Percentiles rank a stretch among this genome's conserved stretches.
Conservation (phyloP, 2,329 filamentous ascomycete species). For the Microsporum canis region DNA sequence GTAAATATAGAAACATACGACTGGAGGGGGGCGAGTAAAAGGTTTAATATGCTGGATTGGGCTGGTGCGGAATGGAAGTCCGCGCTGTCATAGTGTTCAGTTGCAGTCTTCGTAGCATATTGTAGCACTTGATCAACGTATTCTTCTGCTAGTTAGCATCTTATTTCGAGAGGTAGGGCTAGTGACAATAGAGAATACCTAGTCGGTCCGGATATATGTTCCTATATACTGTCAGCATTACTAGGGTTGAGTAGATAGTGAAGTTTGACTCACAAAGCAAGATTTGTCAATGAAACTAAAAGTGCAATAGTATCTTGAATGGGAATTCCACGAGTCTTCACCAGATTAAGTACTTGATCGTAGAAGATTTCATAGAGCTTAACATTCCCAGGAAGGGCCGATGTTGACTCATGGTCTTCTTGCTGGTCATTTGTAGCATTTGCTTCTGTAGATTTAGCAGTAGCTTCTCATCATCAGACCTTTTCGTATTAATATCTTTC, state of each 20-base stretch:
- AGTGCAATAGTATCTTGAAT: slow-evolving; percentile 93
- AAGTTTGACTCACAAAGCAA: slow-evolving; percentile 53
- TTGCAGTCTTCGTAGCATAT: slow-evolving; percentile 76
- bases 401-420: slow-evolving; percentile 17
- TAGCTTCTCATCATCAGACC: slow-evolving; percentile 2
- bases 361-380: slow-evolving; percentile 97
- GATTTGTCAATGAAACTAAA: slow-evolving; percentile 83
- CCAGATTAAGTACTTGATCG: slow-evolving; percentile 83
- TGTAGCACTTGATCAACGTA: slow-evolving; percentile 90
- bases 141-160: slow-evolving; percentile 37
- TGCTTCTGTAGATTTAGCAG: not conserved
- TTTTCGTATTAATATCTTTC: slow-evolving; percentile 24
- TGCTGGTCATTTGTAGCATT: slow-evolving; percentile 24
- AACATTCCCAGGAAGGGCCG: slow-evolving; percentile 47
- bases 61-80: slow-evolving; percentile 80
- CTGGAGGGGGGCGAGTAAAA: slow-evolving; percentile 82
- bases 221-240: slow-evolving; percentile 23
- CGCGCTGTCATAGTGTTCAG: slow-evolving; percentile 85
- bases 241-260: not conserved
- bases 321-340: slow-evolving; percentile 78
- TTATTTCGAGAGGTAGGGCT: not conserved
- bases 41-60: slow-evolving; percentile 77
- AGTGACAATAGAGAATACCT: slow-evolving; percentile 16
- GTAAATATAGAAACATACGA: slow-evolving; percentile 92
- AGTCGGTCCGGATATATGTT: slow-evolving; percentile 90